Base-by-base conservation (phyloP, 495 filamentous ascomycete species). In the Jackrogersella multiformis region DNA sequence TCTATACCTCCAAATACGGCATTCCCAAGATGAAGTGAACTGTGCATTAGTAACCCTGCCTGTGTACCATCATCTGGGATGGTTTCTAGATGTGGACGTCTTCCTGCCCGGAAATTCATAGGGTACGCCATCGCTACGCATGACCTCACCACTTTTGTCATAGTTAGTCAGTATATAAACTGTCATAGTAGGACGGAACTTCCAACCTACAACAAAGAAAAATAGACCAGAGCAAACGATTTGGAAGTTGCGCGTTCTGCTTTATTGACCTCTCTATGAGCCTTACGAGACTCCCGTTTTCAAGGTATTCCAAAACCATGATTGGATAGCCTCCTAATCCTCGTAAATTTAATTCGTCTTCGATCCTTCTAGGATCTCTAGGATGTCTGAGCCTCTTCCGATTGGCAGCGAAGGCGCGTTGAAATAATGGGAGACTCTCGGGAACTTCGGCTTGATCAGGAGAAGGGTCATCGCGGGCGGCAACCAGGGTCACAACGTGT, bases 201-300 rank as follows among this genome's bases (percentile, higher is more conserved):
- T 32, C 18, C 5, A 26, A 64, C 61, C 49, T 64, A 64, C 61
- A 39, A 21, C 61, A 64, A 3, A 64, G 61, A 23, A 48, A 23
- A 16, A 64, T 15, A 5, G 41, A 48, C 61, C 61, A 64, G 41
- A 64, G 52, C 1, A 64, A 1, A 15, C 61, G 51, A 9, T 56
- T 56, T 9, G 61, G 61, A 9, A 56, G 0, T 21, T 16, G 0
- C 12, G n/a, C 9, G 13, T 34, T 23, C 10, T 54, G 21, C 2
- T 8, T 4, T 1, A 5, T 13, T 0, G 13, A 5, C 30, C 48
- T 54, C 4, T 45, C 18, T 24, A 62, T 26, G 15, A 63, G 2
- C 35, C 49, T 63, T 8, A 4, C 15, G 2, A 63, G n/a, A 9
- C 3, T 48, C n/a, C 59, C 59, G 30, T 63, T 38, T n/a, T 45